Base-by-base conservation (phyloP, 2,329 filamentous ascomycete species). In the Penicillium sp. region DNA sequence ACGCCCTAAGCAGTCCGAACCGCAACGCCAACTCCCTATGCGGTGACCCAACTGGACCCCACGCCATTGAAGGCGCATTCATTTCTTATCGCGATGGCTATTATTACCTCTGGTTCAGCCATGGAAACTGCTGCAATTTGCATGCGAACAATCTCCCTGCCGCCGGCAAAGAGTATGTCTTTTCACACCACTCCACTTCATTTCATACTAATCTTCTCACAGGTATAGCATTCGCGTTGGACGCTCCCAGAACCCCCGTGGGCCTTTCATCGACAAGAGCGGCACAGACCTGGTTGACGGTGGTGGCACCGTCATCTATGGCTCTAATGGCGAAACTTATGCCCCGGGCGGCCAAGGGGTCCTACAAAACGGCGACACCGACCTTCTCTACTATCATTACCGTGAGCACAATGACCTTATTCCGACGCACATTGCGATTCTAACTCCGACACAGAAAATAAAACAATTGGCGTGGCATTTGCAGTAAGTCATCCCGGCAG, bases 331-430 rank as follows among this genome's bases (percentile, higher is more conserved):
- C 11, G 81, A 76, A 26, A 79, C 88, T 0, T 90, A 89, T 64
- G 87, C 83, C 16, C 86, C 87, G 9, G 87, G 87, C 46, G 86
- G 86, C 1, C 86, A 89, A 66, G 84, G 83, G 19, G 79, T 88
- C 1, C 81, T 82, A 59, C 74, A 75, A 1, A 84, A 86, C 57
- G 63, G 59, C 9, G 58, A 61, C 7, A 63, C 56, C 3, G 71
- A 74, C 48, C 59, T 70, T 22, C 65, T 74, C 5, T 74, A 72
- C 53, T 74, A 74, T 50, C 71, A 74, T 45, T 74, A 73, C 43
- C 58, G 71, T 73, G 55, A 58, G 70, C 64, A 9, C 27, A 27
- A 13, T 3, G 16, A 6, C 9, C 5, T 24, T 50, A 39, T n/a
- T 14, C 27, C 10, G 13, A 19, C n/a, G 11, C 13, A 22, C 21